Conservation (phyloP, 805 yeast species). For the Wickerhamiella australiensis region DNA sequence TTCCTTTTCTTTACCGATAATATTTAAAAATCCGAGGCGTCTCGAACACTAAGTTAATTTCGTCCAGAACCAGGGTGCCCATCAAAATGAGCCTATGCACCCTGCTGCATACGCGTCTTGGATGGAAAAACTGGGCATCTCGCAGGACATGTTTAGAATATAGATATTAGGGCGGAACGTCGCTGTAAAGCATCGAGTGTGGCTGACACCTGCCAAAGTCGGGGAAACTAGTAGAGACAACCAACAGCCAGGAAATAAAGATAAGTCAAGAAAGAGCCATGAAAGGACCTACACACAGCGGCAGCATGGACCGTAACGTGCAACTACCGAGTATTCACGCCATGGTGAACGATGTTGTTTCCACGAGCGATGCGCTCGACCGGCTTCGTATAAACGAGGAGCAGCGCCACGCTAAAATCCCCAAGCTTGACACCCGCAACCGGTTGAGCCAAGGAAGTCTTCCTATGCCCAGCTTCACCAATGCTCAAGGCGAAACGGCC, state of each 20-base stretch:
- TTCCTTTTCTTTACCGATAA: no score
- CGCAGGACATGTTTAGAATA: slow-evolving; percentile 1
- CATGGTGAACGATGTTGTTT: slow-evolving; percentile 20
- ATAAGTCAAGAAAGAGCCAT: not conserved
- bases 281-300: not conserved
- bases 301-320: slow-evolving; percentile 2
- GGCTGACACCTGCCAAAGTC: not conserved
- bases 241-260: not conserved
- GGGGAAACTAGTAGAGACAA: not conserved
- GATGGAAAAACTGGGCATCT: slow-evolving; percentile 9
- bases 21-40: no score
- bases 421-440: not conserved
- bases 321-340: slow-evolving; percentile 20
- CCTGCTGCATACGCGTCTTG: slow-evolving; percentile 2
- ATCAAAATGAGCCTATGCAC: not conserved
- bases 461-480: slow-evolving; percentile 1
- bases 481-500: not conserved
- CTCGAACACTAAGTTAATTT: not conserved
- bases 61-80: no score
- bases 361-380: slow-evolving; percentile 17
- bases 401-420: not conserved
- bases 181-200: not conserved
- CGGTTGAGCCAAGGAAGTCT: not conserved
- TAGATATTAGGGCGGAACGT: slow-evolving; percentile 1
- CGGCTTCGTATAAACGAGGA: not conserved